Base-by-base conservation (phyloP, 2,329 filamentous ascomycete genomes). In the Malbranchea zuffiana region DNA sequence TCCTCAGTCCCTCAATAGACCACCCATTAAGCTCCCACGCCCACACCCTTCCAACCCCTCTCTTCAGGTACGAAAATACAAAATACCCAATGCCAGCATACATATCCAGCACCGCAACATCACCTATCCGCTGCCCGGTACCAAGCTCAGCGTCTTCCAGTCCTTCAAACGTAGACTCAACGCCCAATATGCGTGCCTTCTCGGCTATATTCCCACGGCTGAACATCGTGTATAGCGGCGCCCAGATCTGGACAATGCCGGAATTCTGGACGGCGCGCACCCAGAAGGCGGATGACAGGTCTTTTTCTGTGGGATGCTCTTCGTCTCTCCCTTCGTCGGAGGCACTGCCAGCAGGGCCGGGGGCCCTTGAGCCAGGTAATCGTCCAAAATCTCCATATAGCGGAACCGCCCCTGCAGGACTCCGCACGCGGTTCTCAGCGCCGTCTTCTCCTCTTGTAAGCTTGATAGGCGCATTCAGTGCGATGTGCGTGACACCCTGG, bases 21-120 rank as follows among this genome's bases (percentile, higher is more conserved):
- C 87, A 82, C 0, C 80, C 79, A 55, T 94, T 95, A 30, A 95
- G 65, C 59, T 96, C 88, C 82, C 84, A 96, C 48, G 85, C 83
- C 27, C 90, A 65, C 1, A 95, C 80, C 32, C 72, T 64, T 6
- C 50, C 63, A 50, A 87, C 63, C 0, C 84, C 85, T 12, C 80
- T 72, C 41, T 66, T 69, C 5, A 78, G 71, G 59, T 94, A 95
- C 20, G 76, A 82, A 52, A 95, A 93, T 3, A 81, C 75, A 60
- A 96, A 95, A 60, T 95, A 95, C 4, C 88, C 88, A 46, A 95
- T 94, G 0, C 88, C 88, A 0, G 82, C 84, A 62, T 93, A 95
- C 42, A 96, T 63, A 57, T 96, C 88, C 1, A 92, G 72, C 0
- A 66, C 64, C 33, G 57, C 56, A 13, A 59, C 51, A 17, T 57